Base-by-base conservation (phyloP, 2,329 filamentous ascomycete genomes). In the Pseudopyricularia javanii region DNA sequence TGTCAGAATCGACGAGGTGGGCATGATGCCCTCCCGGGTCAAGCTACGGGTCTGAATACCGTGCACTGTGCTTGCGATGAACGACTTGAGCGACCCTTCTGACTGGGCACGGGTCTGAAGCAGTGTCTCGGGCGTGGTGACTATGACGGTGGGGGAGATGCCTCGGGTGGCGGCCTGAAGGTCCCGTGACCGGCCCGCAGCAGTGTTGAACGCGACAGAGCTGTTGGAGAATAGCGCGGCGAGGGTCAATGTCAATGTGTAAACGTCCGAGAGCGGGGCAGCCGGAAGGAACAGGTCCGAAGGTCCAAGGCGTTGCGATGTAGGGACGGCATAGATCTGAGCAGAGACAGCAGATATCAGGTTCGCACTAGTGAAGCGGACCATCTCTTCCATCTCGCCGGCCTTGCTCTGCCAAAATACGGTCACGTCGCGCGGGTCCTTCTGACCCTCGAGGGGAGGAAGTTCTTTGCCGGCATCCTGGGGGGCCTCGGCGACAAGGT, bases 151-250 rank as follows among this genome's bases (percentile, higher is more conserved):
- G 1, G 91, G 91, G 1, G 86, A 79, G 37, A 94, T 74, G 48
- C 83, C 82, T 55, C 82, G 79, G 22, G 86, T 86, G 22, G 89
- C 88, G 22, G 90, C 69, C 17, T 75, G 72, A 35, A 97, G 75
- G 63, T 93, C 82, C 12, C 86, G 75, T 11, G 80, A 80, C 34
- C 80, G 76, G 7, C 86, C 86, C 15, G 90, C 86, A 26, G 95
- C 90, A 0, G 90, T 93, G 69, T 88, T 97, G 61, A 98, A 78
- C 26, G 90, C 88, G 20, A 98, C 71, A 0, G 89, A 93, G 17
- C 88, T 78, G 64, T 95, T 93, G 22, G 82, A 85, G 68, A 83
- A 95, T 8, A 98, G 77, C 0, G 91, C 90, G 1, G 85, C 82
- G 54, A 98, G 75, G 1, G 89, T 89, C 55, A 94, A 74, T 53